Conservation (phyloP, 164 flowering plant species). For the Magnolia kwangsiensis region DNA sequence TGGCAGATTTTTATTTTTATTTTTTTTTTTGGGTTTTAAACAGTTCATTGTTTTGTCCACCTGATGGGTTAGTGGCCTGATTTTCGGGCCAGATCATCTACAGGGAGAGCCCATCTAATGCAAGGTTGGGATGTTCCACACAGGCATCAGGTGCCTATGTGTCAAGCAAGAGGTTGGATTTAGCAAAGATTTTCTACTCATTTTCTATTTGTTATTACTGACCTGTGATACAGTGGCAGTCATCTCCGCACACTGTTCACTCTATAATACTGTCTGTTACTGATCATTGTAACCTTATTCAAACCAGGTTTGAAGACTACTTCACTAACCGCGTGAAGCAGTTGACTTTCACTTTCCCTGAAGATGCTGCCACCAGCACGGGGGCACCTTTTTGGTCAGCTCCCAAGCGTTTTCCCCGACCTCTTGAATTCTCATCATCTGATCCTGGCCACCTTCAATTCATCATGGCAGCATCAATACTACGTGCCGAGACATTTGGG, state of each 20-base stretch:
- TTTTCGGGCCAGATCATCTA: neutral
- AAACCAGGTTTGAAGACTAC: conserved; percentile 76
- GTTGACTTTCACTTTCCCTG: conserved; percentile 75
- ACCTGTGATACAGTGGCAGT: neutral
- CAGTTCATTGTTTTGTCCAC: neutral
- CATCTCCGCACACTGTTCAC: neutral
- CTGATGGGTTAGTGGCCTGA: neutral
- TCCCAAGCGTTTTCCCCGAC: conserved; percentile 76
- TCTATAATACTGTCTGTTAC: neutral
- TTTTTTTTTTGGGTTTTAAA: no score
- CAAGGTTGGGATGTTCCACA: no score
- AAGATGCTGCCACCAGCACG: conserved; percentile 68
- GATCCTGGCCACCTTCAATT: conserved; percentile 59
- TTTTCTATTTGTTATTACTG: neutral
- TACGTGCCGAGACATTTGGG: conserved; percentile 77
- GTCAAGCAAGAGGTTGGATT: no score
- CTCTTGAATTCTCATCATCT: conserved; percentile 52
- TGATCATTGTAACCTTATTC: neutral
- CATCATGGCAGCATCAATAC: conserved; percentile 62
- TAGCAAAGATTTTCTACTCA: no score
- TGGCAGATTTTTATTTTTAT: no score
- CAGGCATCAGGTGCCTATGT: no score
- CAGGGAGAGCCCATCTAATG: neutral
- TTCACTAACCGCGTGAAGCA: conserved; percentile 78
- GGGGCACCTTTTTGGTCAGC: conserved; percentile 92